Conservation (phyloP, 805 yeast genomes). For the Candida sphagnicola region DNA sequence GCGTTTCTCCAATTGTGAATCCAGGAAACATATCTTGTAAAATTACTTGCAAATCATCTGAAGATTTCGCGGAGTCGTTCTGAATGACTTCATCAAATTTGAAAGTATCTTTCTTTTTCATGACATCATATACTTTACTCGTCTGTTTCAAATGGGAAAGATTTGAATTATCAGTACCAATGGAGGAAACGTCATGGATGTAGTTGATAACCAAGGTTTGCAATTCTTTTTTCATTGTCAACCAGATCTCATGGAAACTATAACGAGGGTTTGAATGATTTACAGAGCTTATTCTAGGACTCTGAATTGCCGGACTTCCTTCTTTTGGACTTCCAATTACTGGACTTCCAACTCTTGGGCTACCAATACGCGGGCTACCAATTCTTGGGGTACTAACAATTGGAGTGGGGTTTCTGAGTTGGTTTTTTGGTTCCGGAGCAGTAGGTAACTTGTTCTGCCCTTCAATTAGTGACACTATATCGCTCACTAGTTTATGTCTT, state of each 20-base stretch:
- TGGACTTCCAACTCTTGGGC: background rate
- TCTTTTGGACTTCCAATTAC: constrained; percentile 1
- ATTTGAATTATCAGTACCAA: background rate
- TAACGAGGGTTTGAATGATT: constrained; percentile 2
- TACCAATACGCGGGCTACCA: constrained; percentile 1
- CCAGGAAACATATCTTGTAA: constrained; percentile 73
- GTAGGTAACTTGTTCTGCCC: constrained; percentile 5
- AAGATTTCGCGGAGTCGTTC: constrained; percentile 15
- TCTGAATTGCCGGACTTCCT: background rate
- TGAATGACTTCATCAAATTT: constrained; percentile 28
- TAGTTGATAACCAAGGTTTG: constrained; percentile 28
- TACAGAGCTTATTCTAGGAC: background rate
- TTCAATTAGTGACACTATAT: constrained; percentile 41
- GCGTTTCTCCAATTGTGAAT: constrained; percentile 19
- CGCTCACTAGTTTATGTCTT: constrained; percentile 62
- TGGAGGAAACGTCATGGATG: constrained; percentile 21
- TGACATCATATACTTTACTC: constrained; percentile 6
- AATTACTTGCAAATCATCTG: constrained; percentile 28
- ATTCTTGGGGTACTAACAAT: background rate
- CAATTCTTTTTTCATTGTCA: constrained; percentile 28
- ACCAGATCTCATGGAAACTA: constrained; percentile 27
- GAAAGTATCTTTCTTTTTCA: constrained; percentile 21
- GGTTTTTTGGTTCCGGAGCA: background rate
- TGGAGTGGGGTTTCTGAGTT: background rate
- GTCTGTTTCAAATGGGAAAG: constrained; percentile 4